These are phyloP conservation scores for Paramecium biaurelia DNA, from an alignment of 73 alveolate genomes.

Conservation along the genomic window DNA sequence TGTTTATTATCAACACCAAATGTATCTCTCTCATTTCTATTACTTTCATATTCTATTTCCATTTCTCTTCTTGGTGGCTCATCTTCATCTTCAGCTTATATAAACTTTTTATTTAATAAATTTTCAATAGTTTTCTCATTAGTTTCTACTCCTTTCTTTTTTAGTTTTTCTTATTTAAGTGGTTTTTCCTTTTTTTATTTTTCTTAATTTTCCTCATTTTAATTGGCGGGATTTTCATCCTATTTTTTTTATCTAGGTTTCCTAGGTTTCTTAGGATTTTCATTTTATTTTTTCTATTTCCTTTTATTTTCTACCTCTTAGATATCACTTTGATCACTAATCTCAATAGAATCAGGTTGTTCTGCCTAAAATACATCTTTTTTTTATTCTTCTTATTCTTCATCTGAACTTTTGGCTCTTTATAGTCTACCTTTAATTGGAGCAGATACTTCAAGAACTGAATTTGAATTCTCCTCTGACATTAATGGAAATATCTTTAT, in stretches of 20 bases:
- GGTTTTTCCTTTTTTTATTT: not conserved
- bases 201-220: not conserved
- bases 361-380: not conserved
- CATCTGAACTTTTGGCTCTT: not conserved
- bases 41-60: not conserved
- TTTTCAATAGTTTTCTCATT: not conserved
- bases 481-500: not conserved
- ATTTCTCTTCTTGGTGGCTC: slow-evolving; percentile 7
- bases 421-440: not conserved
- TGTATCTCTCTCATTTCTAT: not conserved
- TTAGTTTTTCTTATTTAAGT: not conserved
- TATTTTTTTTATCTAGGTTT: not conserved
- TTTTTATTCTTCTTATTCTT: not conserved
- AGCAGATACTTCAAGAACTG: not conserved
- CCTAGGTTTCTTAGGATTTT: not conserved
- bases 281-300: not conserved
- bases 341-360: not conserved
- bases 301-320: not conserved
- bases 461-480: not conserved
- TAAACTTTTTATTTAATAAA: not conserved
- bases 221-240: not conserved
- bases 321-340: not conserved
- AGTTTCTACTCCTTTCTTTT: not conserved
- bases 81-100: not conserved
- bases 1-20: not conserved